phyloP scores from a whole-genome alignment of 148 eudicot species.

The Amaranthus palmeri region DNA sequence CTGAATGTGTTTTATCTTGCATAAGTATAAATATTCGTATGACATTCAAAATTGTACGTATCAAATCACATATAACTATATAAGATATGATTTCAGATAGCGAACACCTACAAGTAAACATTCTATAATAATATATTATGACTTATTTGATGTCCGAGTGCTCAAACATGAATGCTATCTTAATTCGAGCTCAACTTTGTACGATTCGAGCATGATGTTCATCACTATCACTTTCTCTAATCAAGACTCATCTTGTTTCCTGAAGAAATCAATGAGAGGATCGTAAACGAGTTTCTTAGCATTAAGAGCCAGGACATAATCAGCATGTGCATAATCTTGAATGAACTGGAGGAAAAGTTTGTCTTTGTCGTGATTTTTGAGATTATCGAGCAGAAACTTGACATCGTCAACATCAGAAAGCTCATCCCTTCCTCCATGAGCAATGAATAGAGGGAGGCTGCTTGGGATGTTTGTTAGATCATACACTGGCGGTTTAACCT shows the following conservation, averaged over 20 bases:
- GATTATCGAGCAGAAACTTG: slow-evolving; percentile 34
- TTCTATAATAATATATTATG: too few species aligned
- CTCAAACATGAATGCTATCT: too few species aligned
- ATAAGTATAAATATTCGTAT: too few species aligned
- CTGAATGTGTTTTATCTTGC: too few species aligned
- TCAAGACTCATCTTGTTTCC: slow-evolving; percentile 21
- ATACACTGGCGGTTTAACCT: slow-evolving; percentile 43
- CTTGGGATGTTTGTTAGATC: slow-evolving; percentile 44
- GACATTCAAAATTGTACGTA: too few species aligned
- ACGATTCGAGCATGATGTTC: background rate
- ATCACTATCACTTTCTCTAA: background rate
- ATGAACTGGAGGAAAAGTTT: slow-evolving; percentile 44
- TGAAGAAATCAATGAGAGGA: slow-evolving; percentile 50
- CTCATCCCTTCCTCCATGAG: slow-evolving; percentile 58
- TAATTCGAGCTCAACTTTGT: too few species aligned
- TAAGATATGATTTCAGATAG: too few species aligned
- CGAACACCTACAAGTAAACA: too few species aligned
- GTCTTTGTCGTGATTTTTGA: slow-evolving; percentile 42
- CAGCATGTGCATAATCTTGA: slow-evolving; percentile 57
- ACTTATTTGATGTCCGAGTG: too few species aligned
- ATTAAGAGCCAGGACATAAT: slow-evolving; percentile 54
- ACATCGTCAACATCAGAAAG: slow-evolving; percentile 56
- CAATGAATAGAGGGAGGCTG: slow-evolving; percentile 46
- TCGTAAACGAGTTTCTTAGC: slow-evolving; percentile 55
- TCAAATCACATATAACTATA: too few species aligned